These are phyloP conservation scores for Salvia miltiorrhiza DNA, from an alignment of 257 asterid species.

Conservation along the genomic window DNA sequence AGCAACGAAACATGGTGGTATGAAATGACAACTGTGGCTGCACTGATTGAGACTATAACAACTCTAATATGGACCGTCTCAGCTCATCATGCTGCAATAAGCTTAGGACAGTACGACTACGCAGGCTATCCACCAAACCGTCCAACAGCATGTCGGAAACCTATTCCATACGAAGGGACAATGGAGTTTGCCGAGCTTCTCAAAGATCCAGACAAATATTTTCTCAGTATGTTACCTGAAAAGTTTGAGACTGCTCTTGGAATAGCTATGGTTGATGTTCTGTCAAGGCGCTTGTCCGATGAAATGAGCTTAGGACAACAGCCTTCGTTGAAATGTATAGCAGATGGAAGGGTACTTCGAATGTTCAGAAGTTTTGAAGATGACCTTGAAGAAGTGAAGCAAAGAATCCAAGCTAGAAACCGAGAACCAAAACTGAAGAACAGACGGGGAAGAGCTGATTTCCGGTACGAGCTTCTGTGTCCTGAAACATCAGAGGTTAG, in stretches of 20 bases:
- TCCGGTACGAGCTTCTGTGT: slow-evolving; percentile 33
- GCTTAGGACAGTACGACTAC: slow-evolving; percentile 40
- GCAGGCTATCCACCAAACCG: slow-evolving; percentile 47
- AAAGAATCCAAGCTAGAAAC: slow-evolving; percentile 34
- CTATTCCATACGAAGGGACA: slow-evolving; percentile 48
- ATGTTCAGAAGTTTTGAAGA: slow-evolving; percentile 32
- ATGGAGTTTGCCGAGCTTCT: slow-evolving; percentile 49
- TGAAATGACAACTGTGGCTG: slow-evolving; percentile 33
- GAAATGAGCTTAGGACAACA: slow-evolving; percentile 37
- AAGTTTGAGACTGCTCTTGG: slow-evolving; percentile 38
- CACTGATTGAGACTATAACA: slow-evolving; percentile 39
- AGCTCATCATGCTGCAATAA: slow-evolving; percentile 43
- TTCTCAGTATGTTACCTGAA: slow-evolving; percentile 37
- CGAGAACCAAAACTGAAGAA: slow-evolving; percentile 41
- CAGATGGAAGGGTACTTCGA: slow-evolving; percentile 31
- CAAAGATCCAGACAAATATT: slow-evolving; percentile 37
- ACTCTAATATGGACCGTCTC: slow-evolving; percentile 45
- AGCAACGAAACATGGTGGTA: slow-evolving; percentile 41
- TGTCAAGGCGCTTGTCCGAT: slow-evolving; percentile 28
- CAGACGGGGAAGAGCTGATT: slow-evolving; percentile 33
- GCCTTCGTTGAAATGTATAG: slow-evolving; percentile 31
- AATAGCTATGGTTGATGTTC: slow-evolving; percentile 39
- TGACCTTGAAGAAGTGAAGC: slow-evolving; percentile 40
- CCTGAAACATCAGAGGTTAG: slow-evolving; percentile 25
- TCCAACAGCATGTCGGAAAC: slow-evolving; percentile 32